Evolutionary conservation across 2,329 filamentous ascomycete species (phyloP), one percentile per base, ranked within the genome.

Genomic region (Hypoxylon sp.): DNA sequence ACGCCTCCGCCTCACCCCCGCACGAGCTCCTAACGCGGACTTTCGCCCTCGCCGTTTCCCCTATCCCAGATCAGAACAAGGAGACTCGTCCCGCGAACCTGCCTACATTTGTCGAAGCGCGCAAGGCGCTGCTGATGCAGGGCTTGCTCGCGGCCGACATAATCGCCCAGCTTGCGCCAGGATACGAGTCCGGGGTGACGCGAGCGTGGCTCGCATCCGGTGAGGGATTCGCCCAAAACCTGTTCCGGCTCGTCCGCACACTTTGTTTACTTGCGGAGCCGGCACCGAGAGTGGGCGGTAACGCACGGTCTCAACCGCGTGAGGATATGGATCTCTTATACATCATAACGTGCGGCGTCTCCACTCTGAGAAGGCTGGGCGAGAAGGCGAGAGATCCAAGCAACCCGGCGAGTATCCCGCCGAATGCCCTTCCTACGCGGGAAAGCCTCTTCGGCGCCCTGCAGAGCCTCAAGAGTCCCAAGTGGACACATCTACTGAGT

Each of bases 71-170:
- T 37, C 81, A 83, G 58, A 73, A 70, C 10, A 68, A 71, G 29
- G 73, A 83, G 37, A 81, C 82, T 13, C 85, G 87, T 31, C 82
- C 84, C 13, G 80, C 83, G 2, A 83, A 83, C 56, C 73, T 88
- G 21, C 76, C 89, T 0, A 83, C 87, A 0, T 82, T 92, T 4
- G 84, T 95, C 4, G 92, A 97, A 72, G 86, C 85, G 3, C 87
- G 95, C 54, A 97, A 96, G 74, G 89, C 95, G 0, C 88, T 92
- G 68, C 78, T 99, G 9, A 95, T 96, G 83, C 95, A 99, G 75
- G 93, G 92, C 1, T 85, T 98, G 67, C 81, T 98, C 4, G 90
- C 92, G 1, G 93, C 92, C 0, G 93, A 98, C 66, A 96, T 98
- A 48, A 78, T 98, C 2, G 87, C 92, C 0, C 88, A 88, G 8